A percentile compares a stretch with the other conserved stretches of the same genome.
Conservation (phyloP, 768 basidiomycete genomes). For the Tricholoma matsutake region DNA sequence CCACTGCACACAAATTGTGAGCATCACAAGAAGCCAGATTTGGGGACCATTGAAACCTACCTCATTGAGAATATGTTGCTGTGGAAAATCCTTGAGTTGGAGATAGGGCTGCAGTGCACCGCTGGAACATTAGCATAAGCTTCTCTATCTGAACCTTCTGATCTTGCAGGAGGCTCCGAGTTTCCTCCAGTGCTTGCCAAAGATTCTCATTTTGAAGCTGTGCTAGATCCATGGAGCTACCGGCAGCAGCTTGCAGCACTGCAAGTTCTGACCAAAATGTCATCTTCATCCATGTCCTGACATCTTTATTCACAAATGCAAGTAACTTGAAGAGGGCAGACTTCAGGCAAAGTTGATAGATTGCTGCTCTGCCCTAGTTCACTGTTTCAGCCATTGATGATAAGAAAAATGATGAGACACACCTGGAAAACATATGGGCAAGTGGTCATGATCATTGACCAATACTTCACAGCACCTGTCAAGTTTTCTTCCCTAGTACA, state of each 20-base stretch:
- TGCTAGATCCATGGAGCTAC: slow-evolving; percentile 16
- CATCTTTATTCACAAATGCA: slow-evolving; percentile 20
- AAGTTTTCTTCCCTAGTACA: slow-evolving; percentile 14
- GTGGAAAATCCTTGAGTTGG: slow-evolving; percentile 13
- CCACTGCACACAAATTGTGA: neutral
- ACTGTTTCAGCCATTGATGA: neutral
- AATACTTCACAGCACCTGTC: slow-evolving; percentile 21
- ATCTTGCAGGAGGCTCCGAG: slow-evolving; percentile 1
- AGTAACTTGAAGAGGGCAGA: slow-evolving; percentile 26
- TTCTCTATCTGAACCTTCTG: neutral
- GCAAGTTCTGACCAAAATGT: slow-evolving; percentile 19
- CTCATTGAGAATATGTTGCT: slow-evolving; percentile 2
- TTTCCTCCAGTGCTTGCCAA: slow-evolving; percentile 15
- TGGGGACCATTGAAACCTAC: neutral
- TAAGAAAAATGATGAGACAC: neutral
- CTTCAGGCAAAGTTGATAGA: slow-evolving; percentile 19
- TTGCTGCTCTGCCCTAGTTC: slow-evolving; percentile 20
- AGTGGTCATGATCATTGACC: slow-evolving; percentile 21
- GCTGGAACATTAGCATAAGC: slow-evolving; percentile 6
- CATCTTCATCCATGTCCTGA: slow-evolving; percentile 24
- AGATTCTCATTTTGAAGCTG: slow-evolving; percentile 20
- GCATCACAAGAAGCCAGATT: too few relatives aligned
- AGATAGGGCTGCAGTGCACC: slow-evolving; percentile 14
- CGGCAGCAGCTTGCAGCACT: slow-evolving; percentile 14
- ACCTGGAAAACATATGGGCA: slow-evolving; percentile 22